Evolutionary conservation across 305 asterid genomes (phyloP).

Genomic region (Euphrasia arctica): DNA sequence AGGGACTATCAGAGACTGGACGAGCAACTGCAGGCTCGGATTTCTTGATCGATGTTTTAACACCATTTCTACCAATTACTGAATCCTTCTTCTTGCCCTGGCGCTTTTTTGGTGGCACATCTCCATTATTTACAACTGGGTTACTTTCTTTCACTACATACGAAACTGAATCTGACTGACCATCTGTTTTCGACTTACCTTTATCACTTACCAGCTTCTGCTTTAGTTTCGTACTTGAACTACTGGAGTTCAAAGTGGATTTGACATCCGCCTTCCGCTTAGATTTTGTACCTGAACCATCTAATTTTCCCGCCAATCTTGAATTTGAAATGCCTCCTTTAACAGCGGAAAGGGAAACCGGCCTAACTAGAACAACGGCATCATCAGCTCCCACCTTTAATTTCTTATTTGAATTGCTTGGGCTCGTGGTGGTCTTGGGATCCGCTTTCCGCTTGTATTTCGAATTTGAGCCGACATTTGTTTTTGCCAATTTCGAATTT

Average conservation of each 20-base stretch:
- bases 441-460: constrained; percentile 23
- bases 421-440: constrained; percentile 7
- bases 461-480: constrained; percentile 23
- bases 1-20: constrained; percentile 38
- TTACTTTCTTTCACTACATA: constrained; percentile 37
- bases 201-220: constrained; percentile 40
- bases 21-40: constrained; percentile 51
- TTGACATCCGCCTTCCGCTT: constrained; percentile 24
- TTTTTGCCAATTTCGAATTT: constrained; percentile 34
- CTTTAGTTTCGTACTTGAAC: constrained; percentile 34
- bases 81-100: constrained; percentile 51
- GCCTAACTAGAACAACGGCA: not conserved
- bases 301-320: constrained; percentile 44
- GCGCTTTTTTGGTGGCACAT: constrained; percentile 37
- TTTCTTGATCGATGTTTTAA: constrained; percentile 40
- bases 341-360: not conserved
- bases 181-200: constrained; percentile 34
- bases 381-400: constrained; percentile 21
- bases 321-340: not conserved
- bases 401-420: constrained; percentile 30
- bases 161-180: constrained; percentile 35
- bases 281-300: constrained; percentile 4
- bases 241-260: constrained; percentile 21
- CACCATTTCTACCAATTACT: constrained; percentile 34
- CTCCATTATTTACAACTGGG: constrained; percentile 39